These are phyloP conservation scores for Gnomoniopsis smithogilvyi DNA, from an alignment of 2,329 filamentous ascomycete genomes.

Conservation along the genomic window DNA sequence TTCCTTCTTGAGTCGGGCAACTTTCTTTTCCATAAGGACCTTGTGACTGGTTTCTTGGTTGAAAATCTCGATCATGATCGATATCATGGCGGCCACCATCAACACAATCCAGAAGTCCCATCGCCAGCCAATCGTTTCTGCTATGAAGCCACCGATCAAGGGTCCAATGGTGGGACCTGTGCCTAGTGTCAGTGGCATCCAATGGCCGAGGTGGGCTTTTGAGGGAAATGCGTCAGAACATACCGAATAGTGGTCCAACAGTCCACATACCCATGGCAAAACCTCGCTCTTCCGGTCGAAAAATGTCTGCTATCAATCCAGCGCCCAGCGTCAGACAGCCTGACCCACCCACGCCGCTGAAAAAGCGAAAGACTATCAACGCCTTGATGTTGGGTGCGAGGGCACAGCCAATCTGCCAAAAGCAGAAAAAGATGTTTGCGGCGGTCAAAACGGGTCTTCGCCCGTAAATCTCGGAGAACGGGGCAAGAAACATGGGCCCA, in stretches of 20 bases:
- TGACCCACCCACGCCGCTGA: conserved; percentile 57
- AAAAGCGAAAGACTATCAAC: conserved; percentile 57
- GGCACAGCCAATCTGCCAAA: conserved; percentile 64
- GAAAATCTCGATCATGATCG: conserved; percentile 35
- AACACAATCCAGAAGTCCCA: conserved; percentile 53
- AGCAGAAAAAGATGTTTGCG: conserved; percentile 58
- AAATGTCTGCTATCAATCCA: conserved; percentile 53
- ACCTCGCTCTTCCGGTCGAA: conserved; percentile 43
- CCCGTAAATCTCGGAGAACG: conserved; percentile 63
- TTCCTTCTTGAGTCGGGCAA: conserved; percentile 39
- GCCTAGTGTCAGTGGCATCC: background rate
- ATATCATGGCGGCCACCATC: conserved; percentile 38
- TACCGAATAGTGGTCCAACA: conserved; percentile 39
- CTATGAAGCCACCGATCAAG: conserved; percentile 46
- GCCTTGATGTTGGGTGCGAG: conserved; percentile 50
- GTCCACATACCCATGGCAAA: conserved; percentile 49
- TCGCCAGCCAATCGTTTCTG: conserved; percentile 47
- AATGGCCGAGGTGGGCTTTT: too few relatives aligned
- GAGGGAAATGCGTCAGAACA: background rate
- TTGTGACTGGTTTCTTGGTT: conserved; percentile 46
- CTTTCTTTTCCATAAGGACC: conserved; percentile 50
- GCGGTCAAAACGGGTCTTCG: conserved; percentile 52
- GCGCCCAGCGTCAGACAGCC: conserved; percentile 52
- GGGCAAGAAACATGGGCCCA: conserved; percentile 55
- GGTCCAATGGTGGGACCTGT: conserved; percentile 42